Base-by-base conservation (phyloP, 352 stramenopile species). In the Phytopythium oedochilum region DNA sequence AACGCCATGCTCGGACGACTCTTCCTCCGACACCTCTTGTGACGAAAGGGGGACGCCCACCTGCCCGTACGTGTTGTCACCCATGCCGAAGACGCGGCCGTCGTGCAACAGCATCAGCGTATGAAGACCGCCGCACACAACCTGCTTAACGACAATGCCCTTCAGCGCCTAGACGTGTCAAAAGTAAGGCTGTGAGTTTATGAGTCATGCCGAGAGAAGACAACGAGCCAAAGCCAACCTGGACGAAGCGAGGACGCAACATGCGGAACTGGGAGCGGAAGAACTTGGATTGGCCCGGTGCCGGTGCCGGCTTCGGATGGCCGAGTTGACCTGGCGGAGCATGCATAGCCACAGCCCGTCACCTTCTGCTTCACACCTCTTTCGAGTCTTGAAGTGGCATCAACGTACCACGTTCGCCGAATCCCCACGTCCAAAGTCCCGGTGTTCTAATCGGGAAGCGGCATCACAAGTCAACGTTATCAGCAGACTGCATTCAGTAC, bases 261-360 rank as follows among this genome's bases (percentile, higher is more conserved):
- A 90, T 71, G 25, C 83, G 83, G 42, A 90, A 92, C 56, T 89
- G 81, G 15, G 71, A 81, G 44, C 83, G 78, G 49, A 92, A 92
- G 48, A 92, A 92, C 50, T 86, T 87, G 5, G 83, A 92, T 36
- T 89, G 78, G 7, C 70, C 75, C 1, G 78, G 36, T 52, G 61
- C 59, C 10, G 67, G 60, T 9, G 61, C 45, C 18, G 83, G 80
- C 63, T 88, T 88, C 3, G 68, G 68, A 39, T 89, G 79, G 26
- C 83, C 83, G 2, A 92, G 45, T 68, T 92, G 83, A 54, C 78
- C 75, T 83, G 20, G 18, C 8, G n/a, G 8, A 6, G 9, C 15
- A 1, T 11, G 2, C 25, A 26, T 9, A 25, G 5, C 11, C 15
- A 23, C 6, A 22, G 7, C 12, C n/a, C 45, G n/a, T 47, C 49